phyloP scores from a whole-genome alignment of 176 grass and related monocot species.

The Guadua angustifolia region DNA sequence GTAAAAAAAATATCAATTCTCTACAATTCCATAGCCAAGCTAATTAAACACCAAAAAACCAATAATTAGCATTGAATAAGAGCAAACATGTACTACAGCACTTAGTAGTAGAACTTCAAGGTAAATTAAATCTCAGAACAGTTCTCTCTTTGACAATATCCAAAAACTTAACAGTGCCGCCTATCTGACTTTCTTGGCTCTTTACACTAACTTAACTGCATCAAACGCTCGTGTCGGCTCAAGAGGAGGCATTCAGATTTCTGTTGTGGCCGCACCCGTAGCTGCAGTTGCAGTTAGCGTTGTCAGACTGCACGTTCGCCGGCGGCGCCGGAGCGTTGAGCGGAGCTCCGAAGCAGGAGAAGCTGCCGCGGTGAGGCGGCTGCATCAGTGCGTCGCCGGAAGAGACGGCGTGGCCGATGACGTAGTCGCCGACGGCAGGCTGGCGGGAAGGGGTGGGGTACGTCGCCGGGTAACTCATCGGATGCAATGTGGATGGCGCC shows the following conservation, averaged over 20 bases:
- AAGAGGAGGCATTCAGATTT: constrained; percentile 47
- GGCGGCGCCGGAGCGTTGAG: neutral
- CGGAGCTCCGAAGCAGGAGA: constrained; percentile 54
- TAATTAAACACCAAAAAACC: neutral
- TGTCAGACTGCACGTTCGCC: constrained; percentile 44
- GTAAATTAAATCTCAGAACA: constrained; percentile 24
- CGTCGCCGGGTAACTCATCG: constrained; percentile 58
- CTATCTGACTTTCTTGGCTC: constrained; percentile 23
- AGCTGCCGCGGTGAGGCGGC: constrained; percentile 16
- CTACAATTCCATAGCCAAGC: neutral
- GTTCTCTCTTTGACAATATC: constrained; percentile 5
- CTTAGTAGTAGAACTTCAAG: constrained; percentile 19
- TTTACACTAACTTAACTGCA: constrained; percentile 52
- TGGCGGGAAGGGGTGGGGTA: constrained; percentile 51
- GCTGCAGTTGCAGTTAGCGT: constrained; percentile 56
- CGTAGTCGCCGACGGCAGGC: constrained; percentile 57
- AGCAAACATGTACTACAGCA: constrained; percentile 11
- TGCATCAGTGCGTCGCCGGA: constrained; percentile 39
- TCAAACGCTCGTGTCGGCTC: constrained; percentile 22
- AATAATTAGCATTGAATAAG: neutral
- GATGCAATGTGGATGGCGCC: constrained; percentile 54
- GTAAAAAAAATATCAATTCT: neutral
- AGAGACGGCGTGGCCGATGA: constrained; percentile 76
- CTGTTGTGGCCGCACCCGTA: constrained; percentile 56
- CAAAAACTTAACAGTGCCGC: constrained; percentile 38